Evolutionary conservation across 2,329 filamentous ascomycete species (phyloP), one percentile per base, ranked within the genome.

Genomic region (Penicillium sp.): DNA sequence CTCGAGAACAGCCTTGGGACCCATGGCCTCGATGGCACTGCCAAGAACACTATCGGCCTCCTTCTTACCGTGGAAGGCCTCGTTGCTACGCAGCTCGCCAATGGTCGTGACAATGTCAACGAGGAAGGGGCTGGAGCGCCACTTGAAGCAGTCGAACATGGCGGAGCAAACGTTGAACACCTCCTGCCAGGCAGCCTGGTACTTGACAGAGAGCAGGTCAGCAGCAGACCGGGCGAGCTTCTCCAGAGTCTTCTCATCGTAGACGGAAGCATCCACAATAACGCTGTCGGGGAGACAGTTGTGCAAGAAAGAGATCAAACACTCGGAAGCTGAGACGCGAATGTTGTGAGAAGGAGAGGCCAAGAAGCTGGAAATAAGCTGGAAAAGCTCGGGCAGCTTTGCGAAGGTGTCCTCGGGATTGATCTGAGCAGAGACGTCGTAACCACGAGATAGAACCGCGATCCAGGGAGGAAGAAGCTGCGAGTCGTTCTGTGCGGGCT

Each of bases 391-490:
- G 0, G 95, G 93, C 3, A 99, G 81, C 71, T 95, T 96, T 74
- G 91, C 87, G 74, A 98, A 98, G 0, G 93, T 97, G 59, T 97
- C 93, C 59, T 96, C 90, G 2, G 93, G 90, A 68, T 92, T 89
- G 56, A 97, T 85, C 74, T 97, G 92, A 0, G 93, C 90, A 5
- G 92, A 92, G 6, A 98, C 93, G 75, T 97, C 93, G 78, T 97
- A 98, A 7, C 93, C 95, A 76, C 95, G 85, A 13, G 94, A 97
- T 24, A 99, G 80, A 59, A 99, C 95, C 13, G 95, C 95, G 70
- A 99, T 92, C 95, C 95, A 99, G 0, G 95, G 91, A 0, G 95
- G 95, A 3, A 98, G 87, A 35, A 99, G 86, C 78, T 97, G 94
- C 2, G 93, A 94, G 79, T 99, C 95, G 76, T 94, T 97, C 68